Base-by-base conservation (phyloP, 371 early-diverging fungal species). In the Dichotomocladium elegans region DNA sequence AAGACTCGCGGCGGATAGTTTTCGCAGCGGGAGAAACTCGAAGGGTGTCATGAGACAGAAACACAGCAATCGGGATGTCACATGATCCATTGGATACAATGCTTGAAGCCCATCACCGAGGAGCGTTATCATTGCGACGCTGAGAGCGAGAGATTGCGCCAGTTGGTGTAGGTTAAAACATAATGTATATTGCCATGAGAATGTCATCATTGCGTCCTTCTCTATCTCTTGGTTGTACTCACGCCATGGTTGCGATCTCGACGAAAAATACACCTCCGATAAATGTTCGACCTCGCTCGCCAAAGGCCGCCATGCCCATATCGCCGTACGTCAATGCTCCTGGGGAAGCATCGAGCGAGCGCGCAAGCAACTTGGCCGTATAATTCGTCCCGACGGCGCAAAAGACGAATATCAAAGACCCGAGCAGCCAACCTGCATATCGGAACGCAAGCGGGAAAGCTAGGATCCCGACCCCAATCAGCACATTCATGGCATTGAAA, bases 251-350 rank as follows among this genome's bases (percentile, higher is more conserved):
- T 21, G 83, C 59, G 22, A 90, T 66, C 61, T 90, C 88, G n/a
- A 80, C 49, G 35, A 77, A 56, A 60, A 87, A 86, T 15, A 90
- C 33, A 6, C 64, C 24, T 5, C 66, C 61, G 15, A 81, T 71
- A 19, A 66, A 35, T 25, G 48, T 53, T 46, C 84, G 67, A 1
- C 80, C 85, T 3, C 58, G 42, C 5, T 64, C 60, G 6, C 87
- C 87, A 69, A 83, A 88, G 1, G 87, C 87, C 30, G 65, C 55
- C 17, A 81, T 72, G 12, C 83, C 89, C 53, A 85, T 74, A 59
- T 88, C 89, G 11, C 81, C 77, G 56, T 85, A 86, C 2, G 78
- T 81, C 25, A 27, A 40, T 22, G 60, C 53, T 17, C 59, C 57
- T 24, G 55, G 60, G 26, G 53, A 48, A 24, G 49, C 65, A 40